Evolutionary conservation across 2,329 filamentous ascomycete species (phyloP).

Genomic region (Phaeosphaeria sp.): DNA sequence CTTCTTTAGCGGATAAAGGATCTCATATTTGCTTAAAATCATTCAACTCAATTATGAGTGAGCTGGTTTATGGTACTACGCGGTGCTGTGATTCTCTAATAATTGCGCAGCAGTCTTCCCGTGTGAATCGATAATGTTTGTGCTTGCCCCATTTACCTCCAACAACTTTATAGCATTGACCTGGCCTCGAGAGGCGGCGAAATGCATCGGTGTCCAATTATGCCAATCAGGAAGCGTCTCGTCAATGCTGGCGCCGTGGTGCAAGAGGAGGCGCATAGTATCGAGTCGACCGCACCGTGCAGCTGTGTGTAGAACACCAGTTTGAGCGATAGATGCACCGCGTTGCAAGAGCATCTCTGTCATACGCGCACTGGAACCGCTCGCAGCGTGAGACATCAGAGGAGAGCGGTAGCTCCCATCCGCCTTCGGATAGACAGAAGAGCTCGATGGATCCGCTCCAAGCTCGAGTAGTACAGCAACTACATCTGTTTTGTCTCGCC

Average conservation of each 20-base stretch:
- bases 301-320: constrained; percentile 17
- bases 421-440: constrained; percentile 4
- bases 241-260: constrained; percentile 17
- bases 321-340: constrained; percentile 9
- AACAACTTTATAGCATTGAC: constrained; percentile 16
- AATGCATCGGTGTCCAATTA: background rate
- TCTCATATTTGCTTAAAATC: no score
- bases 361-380: constrained; percentile 11
- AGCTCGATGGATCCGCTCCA: constrained; percentile 20
- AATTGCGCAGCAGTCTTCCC: no score
- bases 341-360: constrained; percentile 13
- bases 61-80: no score
- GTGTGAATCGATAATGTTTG: no score
- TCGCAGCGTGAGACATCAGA: constrained; percentile 16
- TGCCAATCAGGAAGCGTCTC: constrained; percentile 7
- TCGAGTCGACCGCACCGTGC: constrained; percentile 9
- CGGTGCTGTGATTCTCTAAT: no score
- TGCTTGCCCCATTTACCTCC: constrained; percentile 5
- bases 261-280: constrained; percentile 18
- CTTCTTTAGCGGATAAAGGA: no score
- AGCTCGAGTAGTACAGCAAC: constrained; percentile 16
- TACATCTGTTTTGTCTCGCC: constrained; percentile 9
- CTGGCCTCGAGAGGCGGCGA: constrained; percentile 10
- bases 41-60: no score
- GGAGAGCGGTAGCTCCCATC: constrained; percentile 11